Percentiles rank a stretch among this genome's conserved stretches.
phyloP scores from a whole-genome alignment of 2,329 filamentous ascomycete genomes.

The Fusarium vanettenii region DNA sequence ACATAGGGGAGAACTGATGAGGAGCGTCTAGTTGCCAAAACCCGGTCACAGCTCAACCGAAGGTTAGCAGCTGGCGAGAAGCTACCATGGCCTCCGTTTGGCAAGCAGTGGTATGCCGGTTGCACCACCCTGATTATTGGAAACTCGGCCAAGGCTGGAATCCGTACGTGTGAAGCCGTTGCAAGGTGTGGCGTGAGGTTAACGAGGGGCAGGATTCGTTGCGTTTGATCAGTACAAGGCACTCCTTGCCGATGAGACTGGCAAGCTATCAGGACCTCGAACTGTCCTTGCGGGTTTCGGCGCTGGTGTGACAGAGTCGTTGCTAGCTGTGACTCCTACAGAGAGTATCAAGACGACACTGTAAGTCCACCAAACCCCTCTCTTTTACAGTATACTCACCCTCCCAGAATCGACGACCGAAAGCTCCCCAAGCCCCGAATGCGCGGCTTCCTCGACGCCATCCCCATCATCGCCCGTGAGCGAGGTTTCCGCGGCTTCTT shows the following conservation, averaged over 20 bases:
- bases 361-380: constrained; percentile 51
- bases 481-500: constrained; percentile 93
- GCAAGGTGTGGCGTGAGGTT: constrained; percentile 1
- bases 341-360: constrained; percentile 99
- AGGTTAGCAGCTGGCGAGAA: constrained; percentile 84
- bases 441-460: constrained; percentile 91
- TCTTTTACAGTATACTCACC: background rate
- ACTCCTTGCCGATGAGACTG: constrained; percentile 82
- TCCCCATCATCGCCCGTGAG: constrained; percentile 86
- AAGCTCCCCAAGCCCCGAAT: constrained; percentile 88
- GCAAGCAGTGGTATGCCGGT: constrained; percentile 94
- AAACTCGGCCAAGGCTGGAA: constrained; percentile 95
- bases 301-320: constrained; percentile 91
- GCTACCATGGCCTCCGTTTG: constrained; percentile 94
- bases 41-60: constrained; percentile 91
- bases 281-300: constrained; percentile 96
- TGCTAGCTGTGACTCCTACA: constrained; percentile 94
- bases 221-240: constrained; percentile 96
- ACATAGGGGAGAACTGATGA: constrained; percentile 15
- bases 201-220: constrained; percentile 70
- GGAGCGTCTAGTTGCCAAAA: constrained; percentile 81
- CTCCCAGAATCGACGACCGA: constrained; percentile 87
- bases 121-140: constrained; percentile 97
- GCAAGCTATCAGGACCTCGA: constrained; percentile 88
- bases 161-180: constrained; percentile 69